Conservation (phyloP, 176 grass and related monocot genomes). For the Zizania latifolia region DNA sequence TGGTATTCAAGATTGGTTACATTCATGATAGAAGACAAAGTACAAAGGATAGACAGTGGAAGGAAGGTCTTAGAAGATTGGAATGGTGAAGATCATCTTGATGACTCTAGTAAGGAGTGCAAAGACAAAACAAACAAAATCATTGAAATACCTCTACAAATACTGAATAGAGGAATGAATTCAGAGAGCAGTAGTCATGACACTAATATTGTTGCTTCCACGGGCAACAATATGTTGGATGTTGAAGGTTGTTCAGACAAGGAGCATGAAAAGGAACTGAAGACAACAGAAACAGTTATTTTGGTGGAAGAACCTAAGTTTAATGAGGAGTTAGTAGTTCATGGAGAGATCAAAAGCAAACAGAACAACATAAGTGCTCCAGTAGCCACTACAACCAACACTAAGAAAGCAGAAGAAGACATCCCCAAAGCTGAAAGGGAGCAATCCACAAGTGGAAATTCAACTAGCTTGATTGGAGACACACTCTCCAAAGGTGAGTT, state of each 20-base stretch:
- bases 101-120: neutral
- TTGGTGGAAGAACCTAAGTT: neutral
- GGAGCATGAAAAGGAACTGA: neutral
- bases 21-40: constrained; percentile 16
- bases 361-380: neutral
- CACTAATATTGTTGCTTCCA: neutral
- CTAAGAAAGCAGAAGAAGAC: neutral
- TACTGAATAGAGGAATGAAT: neutral
- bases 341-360: neutral
- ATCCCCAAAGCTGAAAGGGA: constrained; percentile 1
- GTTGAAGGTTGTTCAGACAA: neutral
- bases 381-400: neutral
- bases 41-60: neutral
- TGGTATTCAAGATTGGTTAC: constrained; percentile 17
- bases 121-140: neutral
- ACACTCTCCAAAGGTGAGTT: neutral
- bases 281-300: neutral
- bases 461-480: neutral
- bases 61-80: neutral
- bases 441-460: neutral
- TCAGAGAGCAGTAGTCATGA: neutral
- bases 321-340: neutral
- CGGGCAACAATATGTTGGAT: neutral
- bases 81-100: neutral
- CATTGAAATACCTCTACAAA: constrained; percentile 14